Evolutionary conservation across 805 yeast species (phyloP).

Genomic region (Lachancea kluyveri): DNA sequence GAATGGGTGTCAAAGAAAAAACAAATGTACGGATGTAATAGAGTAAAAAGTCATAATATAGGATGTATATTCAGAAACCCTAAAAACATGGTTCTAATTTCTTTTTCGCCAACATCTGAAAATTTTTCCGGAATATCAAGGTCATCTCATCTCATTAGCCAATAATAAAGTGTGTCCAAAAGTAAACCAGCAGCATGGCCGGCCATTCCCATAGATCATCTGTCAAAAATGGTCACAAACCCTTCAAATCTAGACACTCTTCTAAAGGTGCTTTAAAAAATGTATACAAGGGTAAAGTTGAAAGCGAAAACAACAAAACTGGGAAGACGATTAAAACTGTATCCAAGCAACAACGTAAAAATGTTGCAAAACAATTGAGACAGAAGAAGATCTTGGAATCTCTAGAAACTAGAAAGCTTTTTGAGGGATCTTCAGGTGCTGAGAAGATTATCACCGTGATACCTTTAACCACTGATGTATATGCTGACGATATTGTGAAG

Average conservation of each 20-base stretch:
- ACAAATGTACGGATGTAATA: no score
- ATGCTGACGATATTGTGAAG: slow-evolving; percentile 47
- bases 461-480: slow-evolving; percentile 69
- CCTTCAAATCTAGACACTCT: slow-evolving; percentile 88
- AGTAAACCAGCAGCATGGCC: slow-evolving; percentile 39
- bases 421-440: slow-evolving; percentile 74
- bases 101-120: no score
- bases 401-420: slow-evolving; percentile 56
- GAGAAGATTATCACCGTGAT: slow-evolving; percentile 79
- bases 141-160: slow-evolving; percentile 10
- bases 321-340: slow-evolving; percentile 28
- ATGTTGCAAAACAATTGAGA: slow-evolving; percentile 71
- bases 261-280: slow-evolving; percentile 84
- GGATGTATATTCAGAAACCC: no score
- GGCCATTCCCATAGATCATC: slow-evolving; percentile 83
- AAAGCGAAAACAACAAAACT: slow-evolving; percentile 44
- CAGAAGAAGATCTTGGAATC: slow-evolving; percentile 60
- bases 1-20: no score
- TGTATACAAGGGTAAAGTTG: slow-evolving; percentile 79
- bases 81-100: no score
- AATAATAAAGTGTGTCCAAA: slow-evolving; percentile 1
- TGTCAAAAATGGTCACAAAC: slow-evolving; percentile 76
- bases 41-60: no score
- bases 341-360: slow-evolving; percentile 65
- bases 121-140: slow-evolving; percentile 10